A percentile compares a stretch with the other conserved stretches of the same genome.
phyloP scores from a whole-genome alignment of 805 yeast species.

The Candida boleticola region DNA sequence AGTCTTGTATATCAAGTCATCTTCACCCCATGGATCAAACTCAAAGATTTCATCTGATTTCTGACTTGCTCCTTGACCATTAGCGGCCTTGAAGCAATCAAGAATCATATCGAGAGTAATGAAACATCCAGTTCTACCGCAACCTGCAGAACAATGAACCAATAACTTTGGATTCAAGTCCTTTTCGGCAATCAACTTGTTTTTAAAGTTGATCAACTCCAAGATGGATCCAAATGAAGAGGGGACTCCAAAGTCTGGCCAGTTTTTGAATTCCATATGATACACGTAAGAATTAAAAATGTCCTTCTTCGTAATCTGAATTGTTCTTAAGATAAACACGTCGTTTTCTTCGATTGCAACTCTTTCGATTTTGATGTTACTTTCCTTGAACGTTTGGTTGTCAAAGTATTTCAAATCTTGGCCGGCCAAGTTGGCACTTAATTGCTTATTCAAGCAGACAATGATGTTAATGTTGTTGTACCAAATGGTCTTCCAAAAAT shows the following conservation, averaged over 20 bases:
- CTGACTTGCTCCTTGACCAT: background rate
- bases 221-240: slow-evolving; percentile 27
- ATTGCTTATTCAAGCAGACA: slow-evolving; percentile 33
- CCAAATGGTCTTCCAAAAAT: slow-evolving; percentile 42
- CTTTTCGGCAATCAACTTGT: slow-evolving; percentile 17
- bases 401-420: slow-evolving; percentile 17
- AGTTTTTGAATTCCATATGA: slow-evolving; percentile 40
- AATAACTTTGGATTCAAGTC: slow-evolving; percentile 17
- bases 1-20: slow-evolving; percentile 60
- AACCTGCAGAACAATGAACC: slow-evolving; percentile 61
- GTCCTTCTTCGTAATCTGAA: background rate
- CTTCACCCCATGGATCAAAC: slow-evolving; percentile 21
- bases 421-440: slow-evolving; percentile 15
- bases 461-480: slow-evolving; percentile 33
- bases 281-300: slow-evolving; percentile 16
- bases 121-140: slow-evolving; percentile 57
- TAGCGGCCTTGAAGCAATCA: slow-evolving; percentile 18
- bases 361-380: slow-evolving; percentile 12
- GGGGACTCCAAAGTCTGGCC: slow-evolving; percentile 51
- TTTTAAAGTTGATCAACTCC: slow-evolving; percentile 31
- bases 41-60: background rate
- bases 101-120: slow-evolving; percentile 44
- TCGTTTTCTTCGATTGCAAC: slow-evolving; percentile 8
- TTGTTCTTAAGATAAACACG: slow-evolving; percentile 15
- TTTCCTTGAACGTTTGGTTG: slow-evolving; percentile 16